Evolutionary conservation across 2,329 filamentous ascomycete genomes (phyloP).

Genomic region (Pseudonectria foliicola): DNA sequence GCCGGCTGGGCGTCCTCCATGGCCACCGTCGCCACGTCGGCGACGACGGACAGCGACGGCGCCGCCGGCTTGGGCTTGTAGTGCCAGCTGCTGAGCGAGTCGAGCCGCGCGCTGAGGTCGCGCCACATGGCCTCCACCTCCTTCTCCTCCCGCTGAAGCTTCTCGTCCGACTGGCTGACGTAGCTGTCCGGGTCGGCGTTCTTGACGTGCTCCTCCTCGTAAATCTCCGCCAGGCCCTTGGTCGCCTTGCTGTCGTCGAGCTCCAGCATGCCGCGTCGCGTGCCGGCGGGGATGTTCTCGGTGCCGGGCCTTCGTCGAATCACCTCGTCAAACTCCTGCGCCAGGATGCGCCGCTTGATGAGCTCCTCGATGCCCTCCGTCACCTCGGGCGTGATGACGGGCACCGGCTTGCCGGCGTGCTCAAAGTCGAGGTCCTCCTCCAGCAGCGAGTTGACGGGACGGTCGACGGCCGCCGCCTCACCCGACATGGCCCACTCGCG

Average conservation of each 20-base stretch:
- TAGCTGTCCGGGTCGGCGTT: conserved; percentile 70
- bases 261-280: conserved; percentile 67
- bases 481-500: conserved; percentile 85
- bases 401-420: conserved; percentile 86
- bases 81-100: conserved; percentile 87
- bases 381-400: conserved; percentile 85
- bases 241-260: conserved; percentile 83
- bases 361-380: conserved; percentile 88
- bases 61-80: conserved; percentile 85
- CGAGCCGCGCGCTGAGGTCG: conserved; percentile 70
- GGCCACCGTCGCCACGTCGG: conserved; percentile 81
- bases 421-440: conserved; percentile 96
- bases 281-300: conserved; percentile 50
- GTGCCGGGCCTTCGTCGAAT: conserved; percentile 73
- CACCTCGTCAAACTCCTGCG: conserved; percentile 88
- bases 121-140: conserved; percentile 82
- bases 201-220: conserved; percentile 86
- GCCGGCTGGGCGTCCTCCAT: conserved; percentile 95
- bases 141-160: conserved; percentile 70
- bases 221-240: conserved; percentile 83
- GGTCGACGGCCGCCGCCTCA: conserved; percentile 74
- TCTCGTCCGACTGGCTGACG: conserved; percentile 75
- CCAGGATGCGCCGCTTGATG: conserved; percentile 87
- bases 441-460: conserved; percentile 84
- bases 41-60: conserved; percentile 76